Percentiles rank a stretch among this genome's conserved stretches.
Conservation (phyloP, 768 basidiomycete genomes). For the Pulveroboletus sp. region DNA sequence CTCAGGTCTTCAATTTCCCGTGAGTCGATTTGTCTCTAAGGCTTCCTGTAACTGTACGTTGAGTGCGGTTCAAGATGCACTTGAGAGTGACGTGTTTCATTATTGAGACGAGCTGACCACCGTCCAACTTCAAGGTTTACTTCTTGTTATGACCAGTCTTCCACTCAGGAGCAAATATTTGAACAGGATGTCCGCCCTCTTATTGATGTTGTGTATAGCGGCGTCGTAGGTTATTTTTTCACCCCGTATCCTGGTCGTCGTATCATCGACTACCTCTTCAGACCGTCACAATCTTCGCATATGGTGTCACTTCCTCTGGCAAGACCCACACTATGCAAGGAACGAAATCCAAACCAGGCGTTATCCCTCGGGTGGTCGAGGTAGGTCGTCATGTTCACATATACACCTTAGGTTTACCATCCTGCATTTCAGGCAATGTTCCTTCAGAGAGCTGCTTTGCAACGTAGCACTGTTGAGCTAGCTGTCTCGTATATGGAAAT, state of each 20-base stretch:
- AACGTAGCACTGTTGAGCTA: conserved; percentile 43
- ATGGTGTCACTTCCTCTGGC: conserved; percentile 87
- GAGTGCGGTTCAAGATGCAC: background rate
- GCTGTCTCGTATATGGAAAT: conserved; percentile 83
- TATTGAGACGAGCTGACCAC: conserved; percentile 1
- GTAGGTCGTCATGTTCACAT: conserved; percentile 34
- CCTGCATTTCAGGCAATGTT: conserved; percentile 50
- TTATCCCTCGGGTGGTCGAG: conserved; percentile 78
- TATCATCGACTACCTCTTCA: conserved; percentile 21
- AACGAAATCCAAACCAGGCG: conserved; percentile 63
- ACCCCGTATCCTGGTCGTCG: background rate
- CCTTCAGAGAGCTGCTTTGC: conserved; percentile 38
- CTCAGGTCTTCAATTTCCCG: conserved; percentile 77
- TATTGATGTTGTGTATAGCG: conserved; percentile 71
- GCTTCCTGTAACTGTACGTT: background rate
- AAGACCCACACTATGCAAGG: conserved; percentile 96
- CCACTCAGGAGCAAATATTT: conserved; percentile 77
- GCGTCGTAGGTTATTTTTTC: conserved; percentile 49
- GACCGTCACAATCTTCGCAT: conserved; percentile 87
- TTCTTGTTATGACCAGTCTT: conserved; percentile 66
- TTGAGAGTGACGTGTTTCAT: background rate
- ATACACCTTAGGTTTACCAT: background rate
- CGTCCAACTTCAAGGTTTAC: conserved; percentile 47
- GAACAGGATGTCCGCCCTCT: conserved; percentile 69
- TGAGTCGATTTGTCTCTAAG: conserved; percentile 29